Evolutionary conservation across 75 land plant species (phyloP).

Genomic region (Pinus albicaulis): DNA sequence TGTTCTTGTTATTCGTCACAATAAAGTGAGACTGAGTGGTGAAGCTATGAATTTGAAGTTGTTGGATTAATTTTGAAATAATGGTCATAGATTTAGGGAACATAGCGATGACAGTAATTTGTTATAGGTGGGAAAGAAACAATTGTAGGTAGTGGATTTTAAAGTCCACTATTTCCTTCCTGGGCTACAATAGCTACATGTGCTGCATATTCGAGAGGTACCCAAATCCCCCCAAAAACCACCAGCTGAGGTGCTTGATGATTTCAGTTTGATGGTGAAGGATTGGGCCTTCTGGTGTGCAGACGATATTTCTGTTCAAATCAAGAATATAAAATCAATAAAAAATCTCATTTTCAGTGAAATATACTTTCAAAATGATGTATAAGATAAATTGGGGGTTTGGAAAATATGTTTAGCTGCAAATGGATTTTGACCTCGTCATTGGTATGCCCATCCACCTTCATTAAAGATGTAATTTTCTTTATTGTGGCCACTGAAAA

Average conservation of each 20-base stretch:
- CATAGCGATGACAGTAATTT: conserved; percentile 13
- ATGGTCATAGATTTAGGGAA: conserved; percentile 10
- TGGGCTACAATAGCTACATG: conserved; percentile 20
- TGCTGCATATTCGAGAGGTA: conserved; percentile 72
- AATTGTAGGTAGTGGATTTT: not conserved
- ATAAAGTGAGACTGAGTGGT: not conserved
- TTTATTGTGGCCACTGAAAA: conserved; percentile 82
- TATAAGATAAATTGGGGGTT: too few species aligned
- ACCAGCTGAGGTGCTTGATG: conserved; percentile 75
- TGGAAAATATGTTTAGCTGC: too few species aligned
- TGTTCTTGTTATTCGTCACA: conserved; percentile 17
- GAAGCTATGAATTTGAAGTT: conserved; percentile 10
- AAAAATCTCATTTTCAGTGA: too few species aligned
- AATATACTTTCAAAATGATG: too few species aligned
- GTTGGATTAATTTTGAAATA: conserved; percentile 12
- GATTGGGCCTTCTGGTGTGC: conserved; percentile 86
- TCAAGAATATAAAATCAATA: not conserved
- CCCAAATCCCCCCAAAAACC: conserved; percentile 79
- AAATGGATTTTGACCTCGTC: too few species aligned
- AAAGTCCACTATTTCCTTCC: not conserved
- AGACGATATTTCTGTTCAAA: conserved; percentile 84
- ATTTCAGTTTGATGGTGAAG: conserved; percentile 44
- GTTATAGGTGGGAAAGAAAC: not conserved
- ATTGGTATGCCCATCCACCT: too few species aligned
- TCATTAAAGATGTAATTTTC: conserved; percentile 87